These are phyloP conservation scores for Solanum neorickii DNA, from an alignment of 257 asterid genomes.

Conservation along the genomic window DNA sequence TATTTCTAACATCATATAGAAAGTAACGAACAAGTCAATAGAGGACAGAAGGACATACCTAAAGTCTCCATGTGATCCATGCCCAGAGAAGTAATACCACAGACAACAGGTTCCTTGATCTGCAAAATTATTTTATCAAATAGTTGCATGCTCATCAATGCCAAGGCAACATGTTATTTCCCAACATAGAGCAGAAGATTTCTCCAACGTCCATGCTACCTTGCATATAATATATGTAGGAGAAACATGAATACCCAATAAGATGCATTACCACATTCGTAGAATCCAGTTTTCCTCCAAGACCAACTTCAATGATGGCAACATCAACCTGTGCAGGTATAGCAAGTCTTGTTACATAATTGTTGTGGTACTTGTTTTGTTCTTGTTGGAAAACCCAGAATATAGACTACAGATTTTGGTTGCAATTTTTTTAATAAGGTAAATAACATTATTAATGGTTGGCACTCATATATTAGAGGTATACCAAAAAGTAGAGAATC, in stretches of 20 bases:
- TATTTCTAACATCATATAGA: neutral
- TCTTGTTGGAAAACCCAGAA: neutral
- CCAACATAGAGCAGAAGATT: neutral
- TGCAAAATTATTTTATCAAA: constrained; percentile 17
- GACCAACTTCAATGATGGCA: constrained; percentile 91
- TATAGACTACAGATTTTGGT: neutral
- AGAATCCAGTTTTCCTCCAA: constrained; percentile 83
- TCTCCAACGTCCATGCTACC: neutral
- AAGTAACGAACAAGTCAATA: neutral
- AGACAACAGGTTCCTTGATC: constrained; percentile 78
- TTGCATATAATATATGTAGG: neutral
- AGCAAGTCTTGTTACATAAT: neutral
- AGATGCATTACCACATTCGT: constrained; percentile 71
- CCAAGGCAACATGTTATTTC: neutral
- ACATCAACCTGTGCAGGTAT: constrained; percentile 70
- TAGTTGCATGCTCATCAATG: neutral
- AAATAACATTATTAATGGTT: neutral
- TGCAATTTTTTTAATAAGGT: neutral
- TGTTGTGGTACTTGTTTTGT: neutral
- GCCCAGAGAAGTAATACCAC: constrained; percentile 86
- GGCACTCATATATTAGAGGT: neutral
- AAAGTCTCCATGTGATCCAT: constrained; percentile 93
- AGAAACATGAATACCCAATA: neutral
- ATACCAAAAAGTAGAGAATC: neutral
- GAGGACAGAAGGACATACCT: constrained; percentile 32